Percentiles rank a stretch among this genome's conserved stretches.
Evolutionary conservation across 495 filamentous ascomycete species (phyloP).

Genomic region (Neurospora pannonica): DNA sequence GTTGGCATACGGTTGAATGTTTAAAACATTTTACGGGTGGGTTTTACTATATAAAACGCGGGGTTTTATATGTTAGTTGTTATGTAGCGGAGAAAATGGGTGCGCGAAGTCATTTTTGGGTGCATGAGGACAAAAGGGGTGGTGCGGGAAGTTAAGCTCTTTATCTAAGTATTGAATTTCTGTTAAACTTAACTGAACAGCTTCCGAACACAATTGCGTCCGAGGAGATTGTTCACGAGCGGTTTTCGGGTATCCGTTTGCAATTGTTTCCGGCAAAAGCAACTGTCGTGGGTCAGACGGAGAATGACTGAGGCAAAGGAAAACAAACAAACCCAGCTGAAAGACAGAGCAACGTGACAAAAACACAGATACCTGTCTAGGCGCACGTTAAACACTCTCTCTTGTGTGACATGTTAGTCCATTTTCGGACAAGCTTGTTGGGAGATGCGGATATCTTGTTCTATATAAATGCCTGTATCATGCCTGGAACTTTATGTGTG

Average conservation of each 20-base stretch:
- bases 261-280: background rate
- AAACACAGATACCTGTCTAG: background rate
- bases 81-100: too few relatives aligned
- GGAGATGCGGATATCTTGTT: background rate
- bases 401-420: background rate
- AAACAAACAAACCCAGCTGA: background rate
- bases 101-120: too few relatives aligned
- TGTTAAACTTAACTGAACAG: background rate
- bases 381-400: background rate
- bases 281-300: background rate
- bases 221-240: background rate
- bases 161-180: background rate
- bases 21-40: too few relatives aligned
- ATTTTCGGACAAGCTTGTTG: background rate
- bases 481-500: background rate
- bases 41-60: too few relatives aligned
- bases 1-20: too few relatives aligned
- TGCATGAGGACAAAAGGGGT: too few relatives aligned
- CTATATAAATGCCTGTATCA: background rate
- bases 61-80: too few relatives aligned
- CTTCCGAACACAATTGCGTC: background rate
- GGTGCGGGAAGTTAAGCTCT: too few relatives aligned
- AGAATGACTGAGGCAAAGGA: background rate
- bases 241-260: background rate
- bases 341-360: background rate